These are phyloP conservation scores for Cardiospermum halicacabum DNA, from an alignment of 345 rosid species.

Conservation along the genomic window DNA sequence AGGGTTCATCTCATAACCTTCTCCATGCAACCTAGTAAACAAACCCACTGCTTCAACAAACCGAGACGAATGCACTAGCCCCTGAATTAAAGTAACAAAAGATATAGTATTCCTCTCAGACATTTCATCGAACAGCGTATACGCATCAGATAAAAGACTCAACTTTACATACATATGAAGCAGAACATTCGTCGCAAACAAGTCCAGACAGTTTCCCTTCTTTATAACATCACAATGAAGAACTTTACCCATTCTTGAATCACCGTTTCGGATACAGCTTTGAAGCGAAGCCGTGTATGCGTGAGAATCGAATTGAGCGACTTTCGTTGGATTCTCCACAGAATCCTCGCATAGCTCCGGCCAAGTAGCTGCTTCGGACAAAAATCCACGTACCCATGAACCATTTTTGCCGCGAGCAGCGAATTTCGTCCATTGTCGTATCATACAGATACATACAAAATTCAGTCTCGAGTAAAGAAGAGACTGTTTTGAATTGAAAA, in stretches of 20 bases:
- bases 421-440: slow-evolving; percentile 16
- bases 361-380: slow-evolving; percentile 21
- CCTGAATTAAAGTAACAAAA: slow-evolving; percentile 57
- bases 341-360: slow-evolving; percentile 14
- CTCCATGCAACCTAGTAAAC: slow-evolving; percentile 51
- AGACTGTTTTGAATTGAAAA: too few species aligned
- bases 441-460: slow-evolving; percentile 37
- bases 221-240: slow-evolving; percentile 56
- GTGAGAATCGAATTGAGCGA: slow-evolving; percentile 36
- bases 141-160: slow-evolving; percentile 33
- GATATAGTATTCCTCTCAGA: slow-evolving; percentile 58
- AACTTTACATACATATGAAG: slow-evolving; percentile 45
- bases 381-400: slow-evolving; percentile 28
- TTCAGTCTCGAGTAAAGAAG: too few species aligned
- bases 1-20: slow-evolving; percentile 74
- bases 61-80: slow-evolving; percentile 23
- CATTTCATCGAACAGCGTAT: slow-evolving; percentile 66
- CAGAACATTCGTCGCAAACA: slow-evolving; percentile 60
- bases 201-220: slow-evolving; percentile 68
- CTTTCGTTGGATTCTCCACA: not conserved
- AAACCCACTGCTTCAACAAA: slow-evolving; percentile 40
- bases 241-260: slow-evolving; percentile 30
- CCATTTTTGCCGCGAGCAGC: slow-evolving; percentile 9
- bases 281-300: slow-evolving; percentile 49
- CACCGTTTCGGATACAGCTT: slow-evolving; percentile 52